phyloP scores from a whole-genome alignment of 2,329 filamentous ascomycete species.

The Fonsecaea monophora region DNA sequence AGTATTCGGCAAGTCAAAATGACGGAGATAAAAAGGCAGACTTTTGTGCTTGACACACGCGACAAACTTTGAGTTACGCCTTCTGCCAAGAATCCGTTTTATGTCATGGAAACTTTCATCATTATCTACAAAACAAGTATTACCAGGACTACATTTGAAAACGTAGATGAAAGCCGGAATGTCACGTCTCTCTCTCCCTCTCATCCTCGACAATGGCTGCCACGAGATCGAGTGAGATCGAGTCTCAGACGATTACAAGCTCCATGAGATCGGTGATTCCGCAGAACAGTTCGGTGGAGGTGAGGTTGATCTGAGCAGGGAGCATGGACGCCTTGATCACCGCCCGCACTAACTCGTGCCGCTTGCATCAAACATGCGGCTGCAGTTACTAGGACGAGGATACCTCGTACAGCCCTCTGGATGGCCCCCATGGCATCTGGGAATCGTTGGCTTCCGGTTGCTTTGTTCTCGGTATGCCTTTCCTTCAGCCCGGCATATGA shows the following conservation, averaged over 20 bases:
- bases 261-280: not conserved
- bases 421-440: not conserved
- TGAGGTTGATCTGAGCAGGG: conserved; percentile 6
- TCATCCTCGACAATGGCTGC: not conserved
- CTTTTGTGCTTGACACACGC: not conserved
- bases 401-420: not conserved
- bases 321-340: not conserved
- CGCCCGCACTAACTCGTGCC: not conserved
- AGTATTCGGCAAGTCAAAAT: not conserved
- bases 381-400: not conserved
- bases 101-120: not conserved
- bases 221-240: not conserved
- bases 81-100: not conserved
- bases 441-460: not conserved
- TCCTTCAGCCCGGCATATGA: conserved; percentile 1
- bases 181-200: not conserved
- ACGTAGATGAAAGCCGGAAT: too few species aligned
- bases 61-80: not conserved
- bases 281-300: not conserved
- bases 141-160: not conserved
- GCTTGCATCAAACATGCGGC: conserved; percentile 2
- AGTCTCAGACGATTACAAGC: not conserved
- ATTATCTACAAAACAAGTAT: not conserved
- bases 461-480: not conserved
- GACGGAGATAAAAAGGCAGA: not conserved